phyloP scores from a whole-genome alignment of 768 basidiomycete genomes.

The Termitomyces sp. region DNA sequence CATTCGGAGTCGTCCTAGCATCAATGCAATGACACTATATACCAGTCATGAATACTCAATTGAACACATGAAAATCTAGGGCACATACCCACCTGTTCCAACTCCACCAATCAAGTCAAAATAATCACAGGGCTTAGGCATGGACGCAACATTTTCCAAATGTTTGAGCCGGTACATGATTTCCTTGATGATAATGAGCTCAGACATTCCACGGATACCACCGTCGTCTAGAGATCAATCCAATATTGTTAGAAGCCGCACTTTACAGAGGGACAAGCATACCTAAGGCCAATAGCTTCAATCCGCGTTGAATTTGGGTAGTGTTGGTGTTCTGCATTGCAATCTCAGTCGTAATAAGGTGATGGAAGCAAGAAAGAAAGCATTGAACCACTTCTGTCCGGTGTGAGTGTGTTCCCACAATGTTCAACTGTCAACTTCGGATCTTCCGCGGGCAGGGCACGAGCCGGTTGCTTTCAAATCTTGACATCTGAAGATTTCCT shows the following conservation, averaged over 20 bases:
- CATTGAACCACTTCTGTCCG: not conserved
- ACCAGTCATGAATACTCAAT: not conserved
- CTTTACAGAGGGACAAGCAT: not conserved
- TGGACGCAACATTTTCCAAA: not conserved
- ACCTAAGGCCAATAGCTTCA: not conserved
- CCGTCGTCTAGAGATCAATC: not conserved
- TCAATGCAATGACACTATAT: not conserved
- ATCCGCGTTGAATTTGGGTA: not conserved
- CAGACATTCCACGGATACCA: not conserved
- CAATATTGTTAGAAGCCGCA: not conserved
- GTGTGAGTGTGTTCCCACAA: no score
- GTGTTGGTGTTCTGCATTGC: not conserved
- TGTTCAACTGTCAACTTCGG: no score
- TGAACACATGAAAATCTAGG: not conserved
- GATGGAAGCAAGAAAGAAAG: not conserved
- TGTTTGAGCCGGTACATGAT: not conserved
- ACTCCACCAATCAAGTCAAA: no score
- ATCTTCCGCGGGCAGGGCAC: no score
- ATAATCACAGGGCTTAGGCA: not conserved
- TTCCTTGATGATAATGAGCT: not conserved
- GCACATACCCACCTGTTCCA: no score
- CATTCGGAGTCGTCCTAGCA: not conserved
- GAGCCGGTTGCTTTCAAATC: no score
- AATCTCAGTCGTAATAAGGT: not conserved
- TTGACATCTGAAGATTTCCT: no score